Base-by-base conservation (phyloP, 805 yeast genomes). In the Kazachstania taianensis region DNA sequence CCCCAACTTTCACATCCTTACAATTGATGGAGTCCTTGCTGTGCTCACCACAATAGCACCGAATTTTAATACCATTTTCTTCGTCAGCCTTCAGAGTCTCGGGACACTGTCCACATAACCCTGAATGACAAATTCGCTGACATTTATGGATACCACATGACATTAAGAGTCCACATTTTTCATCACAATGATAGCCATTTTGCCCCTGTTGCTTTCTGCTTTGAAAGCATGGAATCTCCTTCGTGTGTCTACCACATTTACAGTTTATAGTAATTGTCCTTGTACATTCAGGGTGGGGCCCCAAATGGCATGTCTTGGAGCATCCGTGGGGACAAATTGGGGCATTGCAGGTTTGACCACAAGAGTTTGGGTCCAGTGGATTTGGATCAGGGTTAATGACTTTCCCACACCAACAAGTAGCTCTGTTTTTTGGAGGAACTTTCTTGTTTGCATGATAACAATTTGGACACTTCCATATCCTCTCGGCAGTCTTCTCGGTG, bases 381-480 rank as follows among this genome's bases (percentile, higher is more conserved):
- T 78, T 75, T 1, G 67, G 57, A 4, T 54, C 61, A 0, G 96
- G 96, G 43, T 81, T 73, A 14, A 72, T 62, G 2, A 69, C 71
- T 48, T 82, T 80, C 1, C 87, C 89, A 65, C 96, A 86, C 96
- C 96, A 86, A 52, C 96, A 86, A 1, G 61, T 50, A 7, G 53
- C 45, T 26, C 58, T 45, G 30, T 50, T 44, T 72, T 72, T 55
- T 72, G 78, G 27, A 56, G 68, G 43, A 58, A 68, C 25, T 83
- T 86, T 30, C 70, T 65, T 48, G 61, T 49, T 40, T 41, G 48
- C 35, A 59, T 63, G 34, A 63, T 73, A 32, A 58, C 63, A 58
- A 75, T 84, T 71, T 1, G 96, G 96, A 57, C 96, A 86, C 48
- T 86, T 68, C 96, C 96, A 86, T 28, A 67, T 63, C 33, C 70